phyloP scores from a whole-genome alignment of 176 grass and related monocot genomes.

The Oryza meyeriana region DNA sequence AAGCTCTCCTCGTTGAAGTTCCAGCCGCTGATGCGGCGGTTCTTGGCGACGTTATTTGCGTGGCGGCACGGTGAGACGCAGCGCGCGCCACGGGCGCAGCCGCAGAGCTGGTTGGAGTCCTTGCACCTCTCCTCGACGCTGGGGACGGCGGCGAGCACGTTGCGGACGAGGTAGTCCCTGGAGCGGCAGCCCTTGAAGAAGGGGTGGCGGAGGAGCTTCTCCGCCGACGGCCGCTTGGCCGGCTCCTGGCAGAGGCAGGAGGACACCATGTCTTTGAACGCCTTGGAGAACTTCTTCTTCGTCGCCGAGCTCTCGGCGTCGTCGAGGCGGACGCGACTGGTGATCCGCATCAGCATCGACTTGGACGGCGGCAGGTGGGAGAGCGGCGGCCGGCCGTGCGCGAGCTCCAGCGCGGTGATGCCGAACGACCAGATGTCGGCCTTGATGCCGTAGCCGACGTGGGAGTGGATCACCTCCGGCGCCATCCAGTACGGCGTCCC shows the following conservation, averaged over 20 bases:
- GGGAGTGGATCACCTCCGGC: conserved; percentile 93
- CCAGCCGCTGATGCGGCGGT: conserved; percentile 76
- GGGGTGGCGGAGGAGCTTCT: conserved; percentile 79
- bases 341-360: conserved; percentile 80
- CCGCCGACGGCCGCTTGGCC: conserved; percentile 66
- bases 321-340: conserved; percentile 66
- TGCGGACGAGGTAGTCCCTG: conserved; percentile 59
- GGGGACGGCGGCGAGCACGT: conserved; percentile 60
- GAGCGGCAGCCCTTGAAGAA: conserved; percentile 85
- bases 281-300: conserved; percentile 81
- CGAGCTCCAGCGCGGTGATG: conserved; percentile 91
- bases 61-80: conserved; percentile 33
- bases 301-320: conserved; percentile 46
- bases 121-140: conserved; percentile 58
- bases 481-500: conserved; percentile 98
- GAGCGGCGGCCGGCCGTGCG: conserved; percentile 79
- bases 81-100: conserved; percentile 9
- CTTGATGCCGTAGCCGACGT: conserved; percentile 85
- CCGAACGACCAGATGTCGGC: conserved; percentile 98
- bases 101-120: conserved; percentile 8
- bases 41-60: conserved; percentile 29
- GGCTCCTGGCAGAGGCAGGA: conserved; percentile 76
- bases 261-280: conserved; percentile 90
- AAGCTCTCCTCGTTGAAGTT: conserved; percentile 69
- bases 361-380: conserved; percentile 90